Evolutionary conservation across 352 stramenopile genomes (phyloP).

Genomic region (Albugo candida): DNA sequence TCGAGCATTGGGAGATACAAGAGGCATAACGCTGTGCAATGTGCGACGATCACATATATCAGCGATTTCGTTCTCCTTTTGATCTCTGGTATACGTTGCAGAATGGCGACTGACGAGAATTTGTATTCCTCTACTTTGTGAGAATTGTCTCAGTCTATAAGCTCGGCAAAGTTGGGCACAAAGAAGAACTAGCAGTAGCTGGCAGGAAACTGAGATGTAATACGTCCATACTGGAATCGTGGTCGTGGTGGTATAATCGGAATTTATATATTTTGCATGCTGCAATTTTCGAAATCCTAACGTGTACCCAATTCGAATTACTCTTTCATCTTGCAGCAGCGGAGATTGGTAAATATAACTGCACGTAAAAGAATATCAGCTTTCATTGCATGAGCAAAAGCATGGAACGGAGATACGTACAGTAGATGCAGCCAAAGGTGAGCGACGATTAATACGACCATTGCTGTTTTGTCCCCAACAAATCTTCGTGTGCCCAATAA

Average conservation of each 20-base stretch:
- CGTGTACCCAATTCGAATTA: not conserved
- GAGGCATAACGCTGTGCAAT: not conserved
- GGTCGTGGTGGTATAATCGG: not conserved
- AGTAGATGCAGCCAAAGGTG: conserved; percentile 2
- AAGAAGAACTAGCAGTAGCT: conserved; percentile 34
- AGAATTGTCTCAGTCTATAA: conserved; percentile 11
- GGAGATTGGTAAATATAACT: conserved; percentile 9
- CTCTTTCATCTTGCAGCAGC: not conserved
- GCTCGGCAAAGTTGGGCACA: conserved; percentile 19
- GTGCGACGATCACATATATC: not conserved
- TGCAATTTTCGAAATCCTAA: conserved; percentile 1
- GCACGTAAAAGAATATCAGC: not conserved
- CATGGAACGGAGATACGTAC: conserved; percentile 2
- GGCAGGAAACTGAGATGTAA: conserved; percentile 37
- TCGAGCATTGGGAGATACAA: not conserved
- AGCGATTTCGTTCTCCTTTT: not conserved
- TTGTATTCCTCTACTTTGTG: not conserved
- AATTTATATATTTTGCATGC: not conserved
- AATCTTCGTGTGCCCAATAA: conserved; percentile 1
- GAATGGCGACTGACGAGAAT: not conserved
- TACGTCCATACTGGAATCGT: conserved; percentile 23
- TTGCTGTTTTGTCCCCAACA: conserved; percentile 3
- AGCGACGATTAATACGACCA: not conserved
- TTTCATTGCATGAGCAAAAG: conserved; percentile 4
- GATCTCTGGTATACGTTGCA: not conserved